Base-by-base conservation (phyloP, 2,329 filamentous ascomycete genomes). In the Talaromyces albobiverticillius region DNA sequence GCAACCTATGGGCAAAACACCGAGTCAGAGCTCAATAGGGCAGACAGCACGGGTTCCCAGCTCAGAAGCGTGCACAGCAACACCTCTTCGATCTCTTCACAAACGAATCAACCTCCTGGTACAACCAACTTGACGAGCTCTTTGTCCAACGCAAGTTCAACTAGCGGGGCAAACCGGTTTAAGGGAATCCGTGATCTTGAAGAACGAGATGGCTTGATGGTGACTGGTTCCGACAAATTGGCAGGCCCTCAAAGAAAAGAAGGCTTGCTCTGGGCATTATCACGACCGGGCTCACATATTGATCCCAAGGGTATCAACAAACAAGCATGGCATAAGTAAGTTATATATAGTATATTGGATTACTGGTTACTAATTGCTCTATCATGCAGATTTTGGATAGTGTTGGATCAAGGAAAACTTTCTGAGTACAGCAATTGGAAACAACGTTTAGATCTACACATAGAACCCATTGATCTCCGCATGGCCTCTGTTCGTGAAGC, bases 361-460 rank as follows among this genome's bases (percentile, higher is more conserved):
- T 22, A 22, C 16, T 9, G 16, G 16, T 31, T 45, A 25, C 22
- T 31, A 31, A 45, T 45, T 4, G 23, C 23, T 20, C 7, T 14
- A 14, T 26, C 20, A 16, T 2, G 11, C 63, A 95, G 91, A 67
- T 99, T 97, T 73, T 99, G 94, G 94, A 95, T 99, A 60, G 94
- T 99, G 2, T 80, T 99, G 42, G 95, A 97, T 68, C 92, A 96
- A 71, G 94, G 94, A 22, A 96, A 94, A 69, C 80, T 99, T 14
- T 96, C 93, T 1, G 94, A 99, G 68, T 99, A 99, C 73, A 96
- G 92, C 69, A 97, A 99, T 70, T 99, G 94, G 94, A 99, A 99
- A 73, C 90, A 99, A 69, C 93, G 85, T 69, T 82, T 99, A 22
- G 94, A 99, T 71, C 78, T 97, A 23, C 95, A 99, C 69, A 97